Evolutionary conservation across 1,139 yeast genomes (phyloP), one percentile per base, ranked within the genome.

Genomic region (Saccharomyces uvarum): DNA sequence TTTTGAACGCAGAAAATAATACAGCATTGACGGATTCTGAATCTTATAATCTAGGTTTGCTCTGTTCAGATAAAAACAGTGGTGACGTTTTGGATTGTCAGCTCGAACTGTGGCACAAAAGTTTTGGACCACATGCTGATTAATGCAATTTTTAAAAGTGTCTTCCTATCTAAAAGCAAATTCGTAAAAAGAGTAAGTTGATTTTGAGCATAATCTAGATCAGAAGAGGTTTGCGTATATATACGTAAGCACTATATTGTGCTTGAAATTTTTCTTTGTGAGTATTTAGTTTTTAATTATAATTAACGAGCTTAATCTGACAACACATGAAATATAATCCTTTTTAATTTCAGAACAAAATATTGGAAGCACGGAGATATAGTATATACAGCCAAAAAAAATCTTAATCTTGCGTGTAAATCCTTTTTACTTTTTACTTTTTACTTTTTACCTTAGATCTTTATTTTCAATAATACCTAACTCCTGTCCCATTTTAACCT

Each of bases 401-500:
- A 19, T 24, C 24, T 24, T 26, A 7, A 6, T 24, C 8, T 33
- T 49, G n/a, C 2, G 26, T 19, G 47, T 48, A 9, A 52, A 56
- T n/a, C 64, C 67, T 3, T 71, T 82, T 57, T 52, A 52, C 9
- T 50, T n/a, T n/a, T n/a, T n/a, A n/a, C n/a, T 16, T 16, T 16
- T 16, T 16, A 16, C 67, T 3, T 71, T 82, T 57, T 52, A 52
- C 9, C 47, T 33, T 16, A 13, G 7, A 48, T 44, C 27, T 28
- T 14, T 21, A 44, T 49, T 21, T 55, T 58, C 28, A 27, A 47
- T 73, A 24, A 74, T 73, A 26, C 98, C 98, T 52, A 93, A 74
- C 8, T 82, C 69, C 73, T 93, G 86, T 24, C 99, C 99, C 79
- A 93, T 84, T 68, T 84, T 82, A 48, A 95, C 93, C 61, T 77